Base-by-base conservation (phyloP, 2,329 filamentous ascomycete genomes). In the Rasamsonia emersonii region DNA sequence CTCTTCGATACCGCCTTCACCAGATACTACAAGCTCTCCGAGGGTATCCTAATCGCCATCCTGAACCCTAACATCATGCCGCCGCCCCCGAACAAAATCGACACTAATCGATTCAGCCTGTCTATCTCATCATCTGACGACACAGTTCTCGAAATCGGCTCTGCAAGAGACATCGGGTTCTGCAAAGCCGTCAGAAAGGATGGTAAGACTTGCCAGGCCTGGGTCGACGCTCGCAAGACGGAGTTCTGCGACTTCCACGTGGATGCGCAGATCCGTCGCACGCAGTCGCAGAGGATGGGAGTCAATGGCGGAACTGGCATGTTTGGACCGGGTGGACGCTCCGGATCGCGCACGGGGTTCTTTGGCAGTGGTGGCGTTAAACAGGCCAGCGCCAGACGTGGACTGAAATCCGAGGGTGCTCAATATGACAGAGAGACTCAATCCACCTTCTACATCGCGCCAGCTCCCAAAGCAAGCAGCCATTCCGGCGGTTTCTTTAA, bases 191-290 rank as follows among this genome's bases (percentile, higher is more conserved):
- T 86, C 41, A 86, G 83, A 54, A 89, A 83, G 50, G 86, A 95
- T 51, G 89, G 91, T 23, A 73, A 82, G 35, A 64, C 72, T 28
- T 98, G 91, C 57, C 77, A 73, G 19, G 65, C 74, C 17, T 98
- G 91, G 91, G 71, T 98, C 38, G 89, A 98, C 56, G 77, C 75
- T 43, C 77, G 86, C 32, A 84, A 86, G 47, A 94, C 88, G 0
- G 79, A 93, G 46, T 85, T 82, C 53, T 98, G 91, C 61, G 86
- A 94, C 43, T 98, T 82, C 46, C 91, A 98, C 58, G 77, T 93
- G 44, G 86, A 93, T 46, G 67, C 85, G 16, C 80, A 85, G 16
- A 64, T 96, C 3, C 73, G 78, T 33, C 88, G 84, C 51, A 73
- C 76, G 51, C 69, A 75, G 18, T 67, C 75, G 8, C 67, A 70